A percentile compares a stretch with the other conserved stretches of the same genome.
These are phyloP conservation scores for Begonia fuchsioides DNA, from an alignment of 306 rosid species.

Conservation along the genomic window DNA sequence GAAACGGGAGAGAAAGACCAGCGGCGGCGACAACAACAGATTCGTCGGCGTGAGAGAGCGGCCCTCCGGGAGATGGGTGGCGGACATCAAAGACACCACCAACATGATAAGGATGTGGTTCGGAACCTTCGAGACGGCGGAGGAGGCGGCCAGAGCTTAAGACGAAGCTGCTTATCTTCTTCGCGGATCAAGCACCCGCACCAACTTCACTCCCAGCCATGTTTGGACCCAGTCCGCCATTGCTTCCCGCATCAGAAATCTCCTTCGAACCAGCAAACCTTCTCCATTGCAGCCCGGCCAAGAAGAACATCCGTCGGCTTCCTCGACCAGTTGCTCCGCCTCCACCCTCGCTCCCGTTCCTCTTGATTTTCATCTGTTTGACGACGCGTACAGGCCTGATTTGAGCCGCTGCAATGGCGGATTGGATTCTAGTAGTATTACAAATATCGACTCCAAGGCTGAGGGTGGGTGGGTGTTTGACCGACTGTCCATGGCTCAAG, in stretches of 20 bases:
- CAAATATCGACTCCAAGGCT: not conserved
- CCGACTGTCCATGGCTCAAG: slow-evolving; percentile 2
- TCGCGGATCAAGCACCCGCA: slow-evolving; percentile 74
- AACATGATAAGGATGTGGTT: slow-evolving; percentile 96
- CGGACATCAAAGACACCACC: slow-evolving; percentile 90
- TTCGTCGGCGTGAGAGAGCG: slow-evolving; percentile 92
- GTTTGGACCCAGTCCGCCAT: slow-evolving; percentile 73
- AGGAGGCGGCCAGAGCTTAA: slow-evolving; percentile 87
- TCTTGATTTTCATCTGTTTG: slow-evolving; percentile 13
- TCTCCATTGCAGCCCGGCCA: slow-evolving; percentile 4
- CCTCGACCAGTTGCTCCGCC: not conserved
- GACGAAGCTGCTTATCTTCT: slow-evolving; percentile 98
- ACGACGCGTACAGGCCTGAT: slow-evolving; percentile 44
- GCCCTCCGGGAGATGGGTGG: slow-evolving; percentile 99
- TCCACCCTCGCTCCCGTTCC: slow-evolving; percentile 5
- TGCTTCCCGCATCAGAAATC: slow-evolving; percentile 58
- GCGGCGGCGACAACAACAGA: slow-evolving; percentile 30
- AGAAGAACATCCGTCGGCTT: slow-evolving; percentile 1
- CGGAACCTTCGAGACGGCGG: slow-evolving; percentile 92
- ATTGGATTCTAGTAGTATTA: not conserved
- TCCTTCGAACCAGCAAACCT: slow-evolving; percentile 41
- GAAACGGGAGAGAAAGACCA: slow-evolving; percentile 41
- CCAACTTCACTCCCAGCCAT: slow-evolving; percentile 61
- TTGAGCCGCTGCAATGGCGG: not conserved
- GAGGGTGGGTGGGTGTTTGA: not conserved